Evolutionary conservation across 768 basidiomycete genomes (phyloP), one percentile per base, ranked within the genome.

Genomic region (Mycena amicta): DNA sequence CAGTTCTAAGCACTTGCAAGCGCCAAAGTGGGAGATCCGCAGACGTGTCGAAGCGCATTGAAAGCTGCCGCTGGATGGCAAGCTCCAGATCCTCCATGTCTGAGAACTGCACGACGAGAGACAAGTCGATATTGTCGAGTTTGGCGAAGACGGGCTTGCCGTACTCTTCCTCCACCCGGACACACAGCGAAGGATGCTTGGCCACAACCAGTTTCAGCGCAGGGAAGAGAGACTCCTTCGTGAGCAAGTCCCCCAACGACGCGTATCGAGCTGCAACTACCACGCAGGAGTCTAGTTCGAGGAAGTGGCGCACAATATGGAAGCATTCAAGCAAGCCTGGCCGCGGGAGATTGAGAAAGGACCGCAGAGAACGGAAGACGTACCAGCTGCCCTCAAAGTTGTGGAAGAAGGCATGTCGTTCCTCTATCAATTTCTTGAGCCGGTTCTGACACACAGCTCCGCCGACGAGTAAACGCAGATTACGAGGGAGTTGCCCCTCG

Each of bases 1-100:
- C 59, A 28, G 68, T 72, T 0, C 43, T 46, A 2, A 70, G 57
- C 13, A 75, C 70, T 11, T 56, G 30, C 8, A 74, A 39, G 22
- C 73, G 65, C 74, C 74, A 75, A 0, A 74, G 63, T 3, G 74
- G 74, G 1, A 58, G 29, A 2, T 28, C 28, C 25, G 50, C 46
- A 15, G 47, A 26, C 4, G 57, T 60, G 25, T 60, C 58, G 25
- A 65, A 60, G 2, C 22, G 18, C 12, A 52, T 50, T 6, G 45
- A n/a, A 18, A 65, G 61, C 26, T 62, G 55, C 20, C 30, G 23
- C 28, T 60, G 47, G 4, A 52, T 50, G 2, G 56, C 53, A 1
- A 39, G 49, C 33, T 47, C 27, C 1, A 65, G 20, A 29, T 60
- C 50, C 0, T 26, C 46, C 25, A 30, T 22, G 31, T 46, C 2